A percentile compares a stretch with the other conserved stretches of the same genome.
These are phyloP conservation scores for Leptomonas pyrrhocoris DNA, from an alignment of 208 protist species.

Conservation along the genomic window DNA sequence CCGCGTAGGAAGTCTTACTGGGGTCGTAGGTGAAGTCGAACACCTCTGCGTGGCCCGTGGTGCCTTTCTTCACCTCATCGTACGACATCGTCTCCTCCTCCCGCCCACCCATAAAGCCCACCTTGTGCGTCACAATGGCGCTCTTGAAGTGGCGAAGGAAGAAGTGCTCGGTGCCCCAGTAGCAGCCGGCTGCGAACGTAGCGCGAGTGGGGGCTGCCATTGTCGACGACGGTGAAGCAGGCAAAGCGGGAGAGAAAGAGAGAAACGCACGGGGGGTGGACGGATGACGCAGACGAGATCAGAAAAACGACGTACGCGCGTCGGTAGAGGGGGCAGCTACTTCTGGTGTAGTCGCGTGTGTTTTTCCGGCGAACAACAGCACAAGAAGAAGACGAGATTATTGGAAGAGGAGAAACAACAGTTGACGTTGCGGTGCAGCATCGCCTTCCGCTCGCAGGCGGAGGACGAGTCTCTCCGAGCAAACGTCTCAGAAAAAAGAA, in stretches of 20 bases:
- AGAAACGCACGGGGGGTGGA: neutral
- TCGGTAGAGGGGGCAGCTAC: too few relatives aligned
- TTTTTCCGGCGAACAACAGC: too few relatives aligned
- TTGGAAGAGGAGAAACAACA: too few relatives aligned
- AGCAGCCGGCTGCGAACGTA: slow-evolving; percentile 92
- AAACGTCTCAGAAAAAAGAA: too few relatives aligned
- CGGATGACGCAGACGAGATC: neutral
- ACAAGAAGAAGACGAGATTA: too few relatives aligned
- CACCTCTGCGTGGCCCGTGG: slow-evolving; percentile 95
- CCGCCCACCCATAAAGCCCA: slow-evolving; percentile 91
- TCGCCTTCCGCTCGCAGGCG: too few relatives aligned
- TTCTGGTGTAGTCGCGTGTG: too few relatives aligned
- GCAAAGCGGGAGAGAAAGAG: slow-evolving; percentile 22
- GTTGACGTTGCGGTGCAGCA: too few relatives aligned
- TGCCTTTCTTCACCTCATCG: slow-evolving; percentile 91
- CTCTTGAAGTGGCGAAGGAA: slow-evolving; percentile 87
- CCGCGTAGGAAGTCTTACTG: slow-evolving; percentile 75
- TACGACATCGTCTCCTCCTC: slow-evolving; percentile 63
- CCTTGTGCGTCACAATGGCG: slow-evolving; percentile 68
- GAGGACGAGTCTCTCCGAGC: too few relatives aligned
- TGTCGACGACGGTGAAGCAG: slow-evolving; percentile 2
- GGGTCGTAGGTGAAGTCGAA: slow-evolving; percentile 90
- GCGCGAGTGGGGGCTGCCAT: slow-evolving; percentile 44
- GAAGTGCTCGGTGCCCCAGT: slow-evolving; percentile 94
- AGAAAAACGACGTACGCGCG: too few relatives aligned